Conservation (phyloP, 257 asterid genomes). For the Solanum appendiculatum region DNA sequence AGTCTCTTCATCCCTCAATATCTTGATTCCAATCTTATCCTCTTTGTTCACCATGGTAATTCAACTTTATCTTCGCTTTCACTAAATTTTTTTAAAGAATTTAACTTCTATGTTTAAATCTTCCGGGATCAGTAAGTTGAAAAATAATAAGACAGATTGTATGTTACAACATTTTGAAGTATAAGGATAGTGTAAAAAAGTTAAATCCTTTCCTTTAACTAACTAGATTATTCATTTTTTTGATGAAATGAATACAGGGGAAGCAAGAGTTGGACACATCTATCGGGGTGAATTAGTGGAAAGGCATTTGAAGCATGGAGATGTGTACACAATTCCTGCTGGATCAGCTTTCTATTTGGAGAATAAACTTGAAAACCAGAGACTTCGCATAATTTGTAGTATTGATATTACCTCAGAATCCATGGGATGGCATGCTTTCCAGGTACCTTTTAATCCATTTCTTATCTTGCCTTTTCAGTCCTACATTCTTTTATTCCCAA, state of each 20-base stretch:
- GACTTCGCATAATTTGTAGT: constrained; percentile 60
- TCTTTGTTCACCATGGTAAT: constrained; percentile 69
- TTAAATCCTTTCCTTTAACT: background rate
- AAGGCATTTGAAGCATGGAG: background rate
- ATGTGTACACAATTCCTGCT: background rate
- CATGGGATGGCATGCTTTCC: constrained; percentile 43
- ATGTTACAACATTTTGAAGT: background rate
- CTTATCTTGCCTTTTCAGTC: background rate
- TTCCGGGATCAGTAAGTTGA: background rate
- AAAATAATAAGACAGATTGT: background rate
- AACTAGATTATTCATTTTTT: background rate
- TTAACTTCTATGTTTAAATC: background rate
- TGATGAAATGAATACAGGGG: constrained; percentile 31
- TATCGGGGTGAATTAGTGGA: background rate
- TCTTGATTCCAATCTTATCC: constrained; percentile 66
- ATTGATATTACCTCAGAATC: constrained; percentile 39
- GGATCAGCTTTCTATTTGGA: constrained; percentile 10
- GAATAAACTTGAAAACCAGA: constrained; percentile 36
- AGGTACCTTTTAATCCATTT: constrained; percentile 45
- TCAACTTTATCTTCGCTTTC: background rate
- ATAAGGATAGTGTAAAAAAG: background rate
- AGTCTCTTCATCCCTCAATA: constrained; percentile 82
- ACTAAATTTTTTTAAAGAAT: background rate
- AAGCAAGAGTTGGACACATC: background rate
- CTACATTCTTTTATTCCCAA: background rate